These are phyloP conservation scores for Curvularia eragrostidis DNA, from an alignment of 2,329 filamentous ascomycete genomes.

Conservation along the genomic window DNA sequence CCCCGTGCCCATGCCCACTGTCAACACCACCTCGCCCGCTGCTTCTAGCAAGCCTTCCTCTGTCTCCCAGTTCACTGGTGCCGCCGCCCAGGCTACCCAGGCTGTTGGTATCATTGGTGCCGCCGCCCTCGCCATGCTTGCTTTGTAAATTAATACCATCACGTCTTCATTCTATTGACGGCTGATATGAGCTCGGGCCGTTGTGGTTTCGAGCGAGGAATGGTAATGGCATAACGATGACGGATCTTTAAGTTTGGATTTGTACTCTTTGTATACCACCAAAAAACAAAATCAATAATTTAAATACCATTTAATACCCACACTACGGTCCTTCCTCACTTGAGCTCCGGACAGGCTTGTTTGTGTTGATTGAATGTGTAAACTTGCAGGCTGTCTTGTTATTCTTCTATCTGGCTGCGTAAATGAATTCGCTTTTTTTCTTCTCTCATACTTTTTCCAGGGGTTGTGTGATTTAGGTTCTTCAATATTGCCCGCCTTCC, in stretches of 20 bases:
- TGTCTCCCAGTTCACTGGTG: conserved; percentile 43
- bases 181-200: neutral
- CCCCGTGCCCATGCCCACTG: conserved; percentile 17
- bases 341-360: neutral
- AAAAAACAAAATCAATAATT: neutral
- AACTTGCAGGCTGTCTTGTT: neutral
- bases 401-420: neutral
- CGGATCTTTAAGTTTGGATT: neutral
- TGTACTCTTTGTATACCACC: neutral
- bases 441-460: neutral
- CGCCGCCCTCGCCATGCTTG: conserved; percentile 45
- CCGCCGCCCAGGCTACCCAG: conserved; percentile 42
- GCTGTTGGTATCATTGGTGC: conserved; percentile 45
- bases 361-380: neutral
- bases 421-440: neutral
- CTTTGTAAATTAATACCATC: conserved; percentile 37
- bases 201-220: neutral
- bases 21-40: neutral
- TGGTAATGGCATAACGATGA: neutral
- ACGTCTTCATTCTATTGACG: neutral
- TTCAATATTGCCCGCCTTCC: neutral
- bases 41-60: conserved; percentile 12
- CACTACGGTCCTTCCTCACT: neutral
- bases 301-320: neutral
- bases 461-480: neutral